Evolutionary conservation across 2,329 filamentous ascomycete genomes (phyloP), one percentile per base, ranked within the genome.

Genomic region (Monosporascus sp.): DNA sequence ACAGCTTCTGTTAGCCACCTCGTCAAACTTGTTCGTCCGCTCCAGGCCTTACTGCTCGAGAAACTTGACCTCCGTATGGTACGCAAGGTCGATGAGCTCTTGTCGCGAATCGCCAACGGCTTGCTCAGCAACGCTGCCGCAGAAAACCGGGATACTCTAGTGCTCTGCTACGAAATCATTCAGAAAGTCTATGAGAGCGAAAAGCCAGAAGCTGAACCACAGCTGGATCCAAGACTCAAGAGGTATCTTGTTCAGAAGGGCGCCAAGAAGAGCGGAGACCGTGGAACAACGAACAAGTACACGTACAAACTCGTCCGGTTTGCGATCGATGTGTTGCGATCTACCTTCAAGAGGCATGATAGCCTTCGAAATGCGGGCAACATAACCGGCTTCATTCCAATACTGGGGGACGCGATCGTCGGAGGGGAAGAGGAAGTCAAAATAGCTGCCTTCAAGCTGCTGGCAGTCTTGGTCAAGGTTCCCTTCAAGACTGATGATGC

Each of bases 101-200:
- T 99, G 52, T 82, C 87, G 49, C 85, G 94, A 50, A 88, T 99
- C 50, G 87, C 89, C 1, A 81, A 88, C 7, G 95, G 94, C 35
- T 77, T 99, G 4, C 71, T 95, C 27, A 86, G 89, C 58, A 99
- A 99, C 61, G 78, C 87, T 3, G 86, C 85, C 0, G 86, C 90
- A 0, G 84, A 88, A 58, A 89, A 84, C 61, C 84, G 87, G 48
- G 90, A 96, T 59, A 85, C 93, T 41, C 75, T 99, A n/a, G 75
- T 96, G 0, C 97, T 99, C 70, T 96, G 92, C 68, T 97, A 96
- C 67, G 90, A 97, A 68, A 81, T 97, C 47, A 89, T 97, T 41
- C 89, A 95, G 65, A 87, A 92, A 57, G 88, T 90, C 1, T 95
- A 96, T 69, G 82, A 82, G 55, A 82, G 81, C 53, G 76, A 79